These are phyloP conservation scores for Pythium chondricola DNA, from an alignment of 352 stramenopile genomes.

Conservation along the genomic window DNA sequence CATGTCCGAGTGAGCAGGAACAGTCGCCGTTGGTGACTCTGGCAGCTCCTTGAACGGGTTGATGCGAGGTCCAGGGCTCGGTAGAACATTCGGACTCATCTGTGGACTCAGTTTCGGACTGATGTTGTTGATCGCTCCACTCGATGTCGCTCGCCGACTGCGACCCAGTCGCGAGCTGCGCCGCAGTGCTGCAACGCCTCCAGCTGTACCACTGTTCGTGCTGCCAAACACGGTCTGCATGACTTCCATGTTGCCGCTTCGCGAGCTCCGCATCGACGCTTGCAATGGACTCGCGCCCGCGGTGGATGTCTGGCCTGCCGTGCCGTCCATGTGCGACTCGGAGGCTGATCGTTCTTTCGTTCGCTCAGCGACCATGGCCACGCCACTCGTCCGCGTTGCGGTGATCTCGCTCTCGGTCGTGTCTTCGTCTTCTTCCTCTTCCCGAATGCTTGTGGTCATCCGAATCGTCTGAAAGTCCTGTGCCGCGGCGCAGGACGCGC, in stretches of 20 bases:
- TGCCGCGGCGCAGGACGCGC: not conserved
- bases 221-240: slow-evolving; percentile 63
- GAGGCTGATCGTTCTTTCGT: slow-evolving; percentile 28
- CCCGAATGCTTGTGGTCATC: slow-evolving; percentile 40
- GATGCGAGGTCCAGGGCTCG: slow-evolving; percentile 52
- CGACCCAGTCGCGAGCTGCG: slow-evolving; percentile 46
- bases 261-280: slow-evolving; percentile 32
- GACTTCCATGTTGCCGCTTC: slow-evolving; percentile 58
- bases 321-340: slow-evolving; percentile 17
- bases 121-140: slow-evolving; percentile 26
- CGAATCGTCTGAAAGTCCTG: slow-evolving; percentile 11
- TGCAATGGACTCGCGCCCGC: slow-evolving; percentile 15
- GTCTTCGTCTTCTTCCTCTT: slow-evolving; percentile 48
- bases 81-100: slow-evolving; percentile 58
- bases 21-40: slow-evolving; percentile 28
- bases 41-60: slow-evolving; percentile 66
- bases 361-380: not conserved
- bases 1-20: too few relatives aligned
- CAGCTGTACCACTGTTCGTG: slow-evolving; percentile 26
- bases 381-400: not conserved
- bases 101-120: slow-evolving; percentile 62
- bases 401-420: slow-evolving; percentile 7
- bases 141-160: slow-evolving; percentile 51
- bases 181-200: slow-evolving; percentile 24
- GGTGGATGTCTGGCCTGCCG: not conserved